phyloP scores from a whole-genome alignment of 345 rosid genomes.

The Capsella bursapastoris region DNA sequence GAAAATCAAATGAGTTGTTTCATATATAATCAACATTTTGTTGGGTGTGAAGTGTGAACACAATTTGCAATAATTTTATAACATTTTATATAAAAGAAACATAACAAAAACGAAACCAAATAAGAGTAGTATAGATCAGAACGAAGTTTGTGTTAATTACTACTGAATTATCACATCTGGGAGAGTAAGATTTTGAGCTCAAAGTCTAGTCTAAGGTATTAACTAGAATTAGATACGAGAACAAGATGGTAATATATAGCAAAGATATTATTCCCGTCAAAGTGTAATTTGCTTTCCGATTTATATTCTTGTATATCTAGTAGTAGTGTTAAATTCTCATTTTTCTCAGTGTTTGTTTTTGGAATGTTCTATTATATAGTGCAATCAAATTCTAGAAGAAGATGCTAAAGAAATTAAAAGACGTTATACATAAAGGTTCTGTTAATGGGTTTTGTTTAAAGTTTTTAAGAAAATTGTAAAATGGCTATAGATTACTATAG shows the following conservation, averaged over 20 bases:
- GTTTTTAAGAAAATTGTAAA: not conserved
- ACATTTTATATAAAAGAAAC: not conserved
- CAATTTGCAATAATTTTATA: not conserved
- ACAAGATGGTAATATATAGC: slow-evolving; percentile 34
- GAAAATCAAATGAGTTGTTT: slow-evolving; percentile 30
- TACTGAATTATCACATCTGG: slow-evolving; percentile 20
- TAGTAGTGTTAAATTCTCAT: not conserved
- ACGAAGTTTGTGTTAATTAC: not conserved
- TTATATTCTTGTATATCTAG: slow-evolving; percentile 44
- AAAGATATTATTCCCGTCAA: slow-evolving; percentile 44
- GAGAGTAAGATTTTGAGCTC: slow-evolving; percentile 6
- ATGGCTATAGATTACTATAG: not conserved
- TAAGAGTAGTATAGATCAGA: not conserved
- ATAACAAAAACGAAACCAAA: not conserved
- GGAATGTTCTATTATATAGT: slow-evolving; percentile 39
- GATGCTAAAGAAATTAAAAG: not conserved
- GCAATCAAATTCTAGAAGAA: slow-evolving; percentile 33
- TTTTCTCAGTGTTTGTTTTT: slow-evolving; percentile 16
- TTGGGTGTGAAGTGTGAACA: slow-evolving; percentile 34
- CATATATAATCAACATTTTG: slow-evolving; percentile 25
- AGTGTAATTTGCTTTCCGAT: slow-evolving; percentile 30
- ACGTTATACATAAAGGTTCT: not conserved
- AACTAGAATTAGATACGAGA: slow-evolving; percentile 42
- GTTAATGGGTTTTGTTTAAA: slow-evolving; percentile 1
- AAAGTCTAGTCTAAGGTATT: slow-evolving; percentile 5